Evolutionary conservation across 768 basidiomycete genomes (phyloP).

Genomic region (Collybia sp.): DNA sequence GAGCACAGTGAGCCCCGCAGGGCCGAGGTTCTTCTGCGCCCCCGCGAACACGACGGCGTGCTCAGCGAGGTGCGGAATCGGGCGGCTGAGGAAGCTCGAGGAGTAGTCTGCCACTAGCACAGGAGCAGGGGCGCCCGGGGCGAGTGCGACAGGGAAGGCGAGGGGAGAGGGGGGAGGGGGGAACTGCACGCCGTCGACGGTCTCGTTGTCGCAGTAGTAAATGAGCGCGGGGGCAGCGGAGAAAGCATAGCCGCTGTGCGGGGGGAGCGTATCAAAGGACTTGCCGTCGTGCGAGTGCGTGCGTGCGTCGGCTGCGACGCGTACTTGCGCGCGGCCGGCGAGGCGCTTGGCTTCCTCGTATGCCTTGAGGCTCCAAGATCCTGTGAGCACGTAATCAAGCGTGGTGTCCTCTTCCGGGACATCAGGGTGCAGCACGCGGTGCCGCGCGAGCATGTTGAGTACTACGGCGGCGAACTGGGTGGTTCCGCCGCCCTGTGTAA

Average conservation of each 20-base stretch:
- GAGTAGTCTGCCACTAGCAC: conserved; percentile 95
- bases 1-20: conserved; percentile 87
- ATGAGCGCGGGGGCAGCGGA: conserved; percentile 81
- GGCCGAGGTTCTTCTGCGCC: conserved; percentile 97
- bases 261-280: conserved; percentile 77
- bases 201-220: conserved; percentile 99
- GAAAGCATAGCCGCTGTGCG: conserved; percentile 69
- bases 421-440: conserved; percentile 70
- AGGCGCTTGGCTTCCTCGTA: conserved; percentile 78
- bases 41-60: conserved; percentile 96
- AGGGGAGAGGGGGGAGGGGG: conserved; percentile 46
- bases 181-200: conserved; percentile 93
- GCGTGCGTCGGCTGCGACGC: conserved; percentile 71
- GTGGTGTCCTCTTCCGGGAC: conserved; percentile 46
- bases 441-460: conserved; percentile 84
- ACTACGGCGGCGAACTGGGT: conserved; percentile 91
- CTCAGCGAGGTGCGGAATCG: conserved; percentile 81
- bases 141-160: conserved; percentile 79
- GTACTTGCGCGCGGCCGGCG: conserved; percentile 45
- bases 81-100: conserved; percentile 94
- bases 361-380: conserved; percentile 89
- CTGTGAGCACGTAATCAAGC: conserved; percentile 90
- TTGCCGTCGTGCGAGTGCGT: conserved; percentile 58
- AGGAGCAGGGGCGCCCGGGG: conserved; percentile 50
- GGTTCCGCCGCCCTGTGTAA: conserved; percentile 93